Conservation (phyloP, 139 green algal species). For the Tetraselmis chui region DNA sequence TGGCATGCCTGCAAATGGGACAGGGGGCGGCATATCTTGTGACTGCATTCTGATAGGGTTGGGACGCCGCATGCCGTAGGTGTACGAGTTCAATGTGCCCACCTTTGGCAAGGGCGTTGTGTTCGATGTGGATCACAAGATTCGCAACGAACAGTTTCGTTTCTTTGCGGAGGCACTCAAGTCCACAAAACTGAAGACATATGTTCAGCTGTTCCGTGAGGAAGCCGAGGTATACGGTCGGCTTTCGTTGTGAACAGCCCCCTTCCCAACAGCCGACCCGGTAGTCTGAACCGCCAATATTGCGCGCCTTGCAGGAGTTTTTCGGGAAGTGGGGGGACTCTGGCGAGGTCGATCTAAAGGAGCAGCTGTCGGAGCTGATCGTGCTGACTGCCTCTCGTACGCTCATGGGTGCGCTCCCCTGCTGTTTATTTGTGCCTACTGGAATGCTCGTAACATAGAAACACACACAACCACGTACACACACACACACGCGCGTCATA, state of each 20-base stretch:
- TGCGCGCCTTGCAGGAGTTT: conserved; percentile 65
- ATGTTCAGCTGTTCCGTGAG: conserved; percentile 82
- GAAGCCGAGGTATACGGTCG: conserved; percentile 58
- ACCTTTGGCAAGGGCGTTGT: conserved; percentile 96
- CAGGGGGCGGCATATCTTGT: too few relatives aligned
- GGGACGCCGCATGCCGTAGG: conserved; percentile 50
- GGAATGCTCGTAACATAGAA: too few relatives aligned
- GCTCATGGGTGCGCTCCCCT: conserved; percentile 59
- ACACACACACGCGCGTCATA: too few relatives aligned
- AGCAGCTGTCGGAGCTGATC: conserved; percentile 84
- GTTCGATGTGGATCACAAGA: conserved; percentile 93
- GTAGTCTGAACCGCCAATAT: too few relatives aligned
- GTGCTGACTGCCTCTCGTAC: conserved; percentile 87
- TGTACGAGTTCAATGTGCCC: conserved; percentile 96
- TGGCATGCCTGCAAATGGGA: too few relatives aligned
- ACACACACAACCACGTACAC: too few relatives aligned
- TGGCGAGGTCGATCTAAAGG: conserved; percentile 82
- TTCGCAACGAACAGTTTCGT: conserved; percentile 91
- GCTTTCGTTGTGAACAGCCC: background rate
- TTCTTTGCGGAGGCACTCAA: conserved; percentile 93
- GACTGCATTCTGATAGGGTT: too few relatives aligned
- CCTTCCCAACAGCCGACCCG: background rate
- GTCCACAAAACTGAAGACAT: conserved; percentile 72
- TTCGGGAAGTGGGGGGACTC: conserved; percentile 82
- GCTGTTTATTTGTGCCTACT: background rate